Conservation (phyloP, 169 alveolate genomes). For the Eimeria tenella region DNA sequence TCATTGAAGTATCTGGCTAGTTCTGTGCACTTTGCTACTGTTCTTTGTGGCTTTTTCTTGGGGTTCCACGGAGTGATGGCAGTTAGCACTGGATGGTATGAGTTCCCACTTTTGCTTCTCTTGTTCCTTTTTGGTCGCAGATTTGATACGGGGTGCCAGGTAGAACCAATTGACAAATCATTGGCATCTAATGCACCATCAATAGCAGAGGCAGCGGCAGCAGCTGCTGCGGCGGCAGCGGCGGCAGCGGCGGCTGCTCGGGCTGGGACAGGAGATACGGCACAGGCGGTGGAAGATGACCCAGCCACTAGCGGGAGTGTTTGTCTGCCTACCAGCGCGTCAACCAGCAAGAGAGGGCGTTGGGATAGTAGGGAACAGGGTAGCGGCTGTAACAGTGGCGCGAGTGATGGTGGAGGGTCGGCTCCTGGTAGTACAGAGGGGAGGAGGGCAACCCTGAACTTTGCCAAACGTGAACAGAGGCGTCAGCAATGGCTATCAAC, state of each 20-base stretch:
- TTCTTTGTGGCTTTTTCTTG: background rate
- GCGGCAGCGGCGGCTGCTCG: conserved; percentile 50
- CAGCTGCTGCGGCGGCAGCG: conserved; percentile 67
- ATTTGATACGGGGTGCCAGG: conserved; percentile 65
- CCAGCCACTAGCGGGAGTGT: background rate
- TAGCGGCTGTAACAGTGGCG: conserved; percentile 1
- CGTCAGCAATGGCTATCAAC: conserved; percentile 72
- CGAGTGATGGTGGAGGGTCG: conserved; percentile 46
- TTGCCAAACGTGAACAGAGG: conserved; percentile 76
- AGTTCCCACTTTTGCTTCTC: background rate
- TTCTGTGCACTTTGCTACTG: background rate
- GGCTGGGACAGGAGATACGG: conserved; percentile 8
- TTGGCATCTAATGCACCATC: conserved; percentile 42
- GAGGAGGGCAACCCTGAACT: conserved; percentile 44
- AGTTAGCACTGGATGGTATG: background rate
- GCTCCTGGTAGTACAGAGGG: conserved; percentile 13
- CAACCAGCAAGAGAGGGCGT: conserved; percentile 71
- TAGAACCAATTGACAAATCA: background rate
- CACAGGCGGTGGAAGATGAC: background rate
- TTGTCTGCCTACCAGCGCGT: conserved; percentile 8
- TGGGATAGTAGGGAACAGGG: conserved; percentile 71
- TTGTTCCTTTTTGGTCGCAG: conserved; percentile 23
- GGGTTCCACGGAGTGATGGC: background rate
- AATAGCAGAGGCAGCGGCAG: conserved; percentile 66
- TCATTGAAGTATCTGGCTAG: too few species aligned